Base-by-base conservation (phyloP, 208 protist species). In the Endotrypanum monterogeii region DNA sequence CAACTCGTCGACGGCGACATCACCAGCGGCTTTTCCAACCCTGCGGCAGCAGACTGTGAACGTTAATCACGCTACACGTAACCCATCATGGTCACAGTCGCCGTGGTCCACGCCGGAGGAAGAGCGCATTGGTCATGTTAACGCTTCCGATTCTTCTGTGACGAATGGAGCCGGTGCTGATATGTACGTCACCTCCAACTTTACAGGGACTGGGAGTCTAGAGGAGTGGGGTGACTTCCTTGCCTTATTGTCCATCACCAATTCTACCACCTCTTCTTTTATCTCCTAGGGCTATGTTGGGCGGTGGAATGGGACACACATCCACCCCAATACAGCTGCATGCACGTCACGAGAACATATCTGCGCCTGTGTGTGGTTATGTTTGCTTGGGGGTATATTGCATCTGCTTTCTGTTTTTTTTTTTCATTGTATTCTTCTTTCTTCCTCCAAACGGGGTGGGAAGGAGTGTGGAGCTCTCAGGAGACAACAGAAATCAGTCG, bases 51-150 rank as follows among this genome's bases (percentile, higher is more conserved):
- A 20, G n/a, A 50, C 28, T 20, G 44, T 68, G n/a, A n/a, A 68
- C 41, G 44, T 39, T 37, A 32, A 18, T 65, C 60, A 44, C n/a
- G 2, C 14, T 39, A 5, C n/a, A 54, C 12, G 44, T 37, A 46
- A 68, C n/a, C 46, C 28, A 28, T n/a, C n/a, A 37, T 16, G 51
- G 28, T 51, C 70, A 51, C 39, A 58, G 18, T 32, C 60, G 35
- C 72, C 69, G 32, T 76, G 60, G 54, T 80, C 76, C 8, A 75
- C 70, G 18, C 69, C 75, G 48, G 76, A 80, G 44, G 76, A 75
- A 55, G 74, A 75, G 54, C 70, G 54, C 63, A 80, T 69, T 23
- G 60, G 70, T 30, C 52, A 39, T 37, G 50, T 35, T 52, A 50
- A 70, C 32, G 28, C 14, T 58, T 32, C 30, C 35, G 25, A 56